A percentile compares a stretch with the other conserved stretches of the same genome.
Evolutionary conservation across 2,329 filamentous ascomycete species (phyloP).

Genomic region (Cryphonectria naterciae): DNA sequence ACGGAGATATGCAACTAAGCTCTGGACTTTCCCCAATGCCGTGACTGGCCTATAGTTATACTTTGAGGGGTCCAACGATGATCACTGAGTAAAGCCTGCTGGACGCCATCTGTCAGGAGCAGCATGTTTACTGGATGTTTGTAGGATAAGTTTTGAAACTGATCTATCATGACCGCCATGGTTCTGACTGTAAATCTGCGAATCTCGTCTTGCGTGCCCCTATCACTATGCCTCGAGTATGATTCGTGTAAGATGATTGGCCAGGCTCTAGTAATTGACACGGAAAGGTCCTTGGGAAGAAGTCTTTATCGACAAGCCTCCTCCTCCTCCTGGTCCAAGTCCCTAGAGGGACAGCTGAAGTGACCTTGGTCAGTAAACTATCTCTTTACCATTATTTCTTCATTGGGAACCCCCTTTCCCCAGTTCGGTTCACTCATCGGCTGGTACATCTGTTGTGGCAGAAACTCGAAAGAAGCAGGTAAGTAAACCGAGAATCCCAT

Average conservation of each 20-base stretch:
- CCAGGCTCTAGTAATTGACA: neutral
- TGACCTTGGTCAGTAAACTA: neutral
- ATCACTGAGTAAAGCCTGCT: neutral
- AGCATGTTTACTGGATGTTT: neutral
- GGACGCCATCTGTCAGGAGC: neutral
- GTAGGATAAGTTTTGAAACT: neutral
- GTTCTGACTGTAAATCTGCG: neutral
- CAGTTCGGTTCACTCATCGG: neutral
- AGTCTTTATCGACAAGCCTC: neutral
- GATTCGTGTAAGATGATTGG: conserved; percentile 30
- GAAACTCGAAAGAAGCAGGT: no score
- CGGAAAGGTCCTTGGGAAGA: neutral
- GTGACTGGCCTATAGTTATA: neutral
- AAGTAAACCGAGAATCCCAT: neutral
- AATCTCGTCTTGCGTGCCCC: neutral
- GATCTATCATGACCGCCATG: neutral
- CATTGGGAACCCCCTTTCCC: no score
- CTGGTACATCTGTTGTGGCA: no score
- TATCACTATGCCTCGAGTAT: neutral
- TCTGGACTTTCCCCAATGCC: neutral
- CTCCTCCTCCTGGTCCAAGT: neutral
- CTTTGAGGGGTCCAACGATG: no score
- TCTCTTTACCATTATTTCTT: neutral
- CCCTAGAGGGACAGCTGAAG: neutral
- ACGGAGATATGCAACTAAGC: neutral